phyloP scores from a whole-genome alignment of 768 basidiomycete genomes.

The Exidia glandulosa region DNA sequence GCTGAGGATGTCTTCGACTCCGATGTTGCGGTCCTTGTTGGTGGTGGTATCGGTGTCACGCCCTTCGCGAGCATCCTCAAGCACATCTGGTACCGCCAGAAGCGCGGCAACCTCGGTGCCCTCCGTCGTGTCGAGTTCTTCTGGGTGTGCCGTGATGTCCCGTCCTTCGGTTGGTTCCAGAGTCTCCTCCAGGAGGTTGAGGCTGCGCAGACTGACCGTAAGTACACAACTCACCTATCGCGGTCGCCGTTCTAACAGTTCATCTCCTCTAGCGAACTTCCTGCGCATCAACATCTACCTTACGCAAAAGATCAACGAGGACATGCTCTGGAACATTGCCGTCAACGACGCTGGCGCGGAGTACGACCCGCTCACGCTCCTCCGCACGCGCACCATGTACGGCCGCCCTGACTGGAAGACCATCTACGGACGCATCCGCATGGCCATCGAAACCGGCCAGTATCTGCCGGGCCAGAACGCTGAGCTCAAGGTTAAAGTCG shows the following conservation, averaged over 20 bases:
- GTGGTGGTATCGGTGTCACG: constrained; percentile 92
- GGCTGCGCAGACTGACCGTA: constrained; percentile 79
- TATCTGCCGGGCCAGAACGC: constrained; percentile 72
- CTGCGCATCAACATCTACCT: constrained; percentile 85
- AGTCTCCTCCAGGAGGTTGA: constrained; percentile 80
- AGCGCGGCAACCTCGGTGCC: constrained; percentile 60
- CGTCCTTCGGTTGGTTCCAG: constrained; percentile 99
- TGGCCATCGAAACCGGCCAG: constrained; percentile 70
- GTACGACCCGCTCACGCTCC: constrained; percentile 81
- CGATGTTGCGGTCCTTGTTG: constrained; percentile 84
- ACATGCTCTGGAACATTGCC: constrained; percentile 87
- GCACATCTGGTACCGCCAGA: constrained; percentile 92
- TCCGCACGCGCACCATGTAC: constrained; percentile 82
- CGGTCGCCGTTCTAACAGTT: constrained; percentile 8
- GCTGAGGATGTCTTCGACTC: constrained; percentile 82
- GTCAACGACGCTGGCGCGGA: constrained; percentile 78
- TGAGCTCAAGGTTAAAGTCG: constrained; percentile 75
- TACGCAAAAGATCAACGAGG: constrained; percentile 73
- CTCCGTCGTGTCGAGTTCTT: constrained; percentile 89
- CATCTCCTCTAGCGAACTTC: constrained; percentile 58
- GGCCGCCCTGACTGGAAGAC: constrained; percentile 84
- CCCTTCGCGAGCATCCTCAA: constrained; percentile 92
- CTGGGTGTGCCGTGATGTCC: constrained; percentile 88
- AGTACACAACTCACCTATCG: constrained; percentile 18
- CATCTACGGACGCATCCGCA: constrained; percentile 64